These are phyloP conservation scores for Arabidopsis suecica DNA, from an alignment of 345 rosid genomes.

Conservation along the genomic window DNA sequence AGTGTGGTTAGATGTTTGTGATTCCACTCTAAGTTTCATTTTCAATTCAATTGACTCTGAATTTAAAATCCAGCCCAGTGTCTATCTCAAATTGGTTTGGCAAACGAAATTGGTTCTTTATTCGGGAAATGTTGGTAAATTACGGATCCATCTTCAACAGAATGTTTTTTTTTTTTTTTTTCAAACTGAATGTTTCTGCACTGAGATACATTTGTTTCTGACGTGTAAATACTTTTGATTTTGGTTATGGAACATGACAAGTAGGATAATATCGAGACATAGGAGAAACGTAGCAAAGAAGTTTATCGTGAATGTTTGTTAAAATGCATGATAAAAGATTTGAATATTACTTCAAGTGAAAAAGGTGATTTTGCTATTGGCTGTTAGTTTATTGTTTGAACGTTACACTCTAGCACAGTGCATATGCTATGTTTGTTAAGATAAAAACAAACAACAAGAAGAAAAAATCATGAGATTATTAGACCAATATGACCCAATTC, in stretches of 20 bases:
- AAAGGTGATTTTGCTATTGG: conserved; percentile 20
- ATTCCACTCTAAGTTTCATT: too few relatives aligned
- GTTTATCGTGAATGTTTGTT: conserved; percentile 39
- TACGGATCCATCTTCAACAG: too few relatives aligned
- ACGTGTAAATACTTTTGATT: conserved; percentile 6
- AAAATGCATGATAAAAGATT: conserved; percentile 27
- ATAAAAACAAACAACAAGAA: neutral
- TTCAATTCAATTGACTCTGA: too few relatives aligned
- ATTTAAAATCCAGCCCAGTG: too few relatives aligned
- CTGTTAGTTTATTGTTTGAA: conserved; percentile 25
- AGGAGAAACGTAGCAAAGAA: conserved; percentile 35
- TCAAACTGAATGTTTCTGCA: neutral
- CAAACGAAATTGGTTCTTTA: too few relatives aligned
- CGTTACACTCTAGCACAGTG: conserved; percentile 20
- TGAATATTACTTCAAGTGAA: conserved; percentile 19
- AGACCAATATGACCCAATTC: neutral
- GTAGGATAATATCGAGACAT: conserved; percentile 14
- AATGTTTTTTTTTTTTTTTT: too few relatives aligned
- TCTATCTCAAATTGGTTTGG: too few relatives aligned
- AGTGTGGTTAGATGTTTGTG: neutral
- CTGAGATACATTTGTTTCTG: neutral
- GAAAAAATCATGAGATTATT: conserved; percentile 1
- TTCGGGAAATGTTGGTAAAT: too few relatives aligned
- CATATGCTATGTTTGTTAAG: conserved; percentile 18
- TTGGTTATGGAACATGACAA: neutral